A percentile compares a stretch with the other conserved stretches of the same genome.
These are phyloP conservation scores for Thecaphora thlaspeos DNA, from an alignment of 1,284 basidiomycete genomes.

Conservation along the genomic window DNA sequence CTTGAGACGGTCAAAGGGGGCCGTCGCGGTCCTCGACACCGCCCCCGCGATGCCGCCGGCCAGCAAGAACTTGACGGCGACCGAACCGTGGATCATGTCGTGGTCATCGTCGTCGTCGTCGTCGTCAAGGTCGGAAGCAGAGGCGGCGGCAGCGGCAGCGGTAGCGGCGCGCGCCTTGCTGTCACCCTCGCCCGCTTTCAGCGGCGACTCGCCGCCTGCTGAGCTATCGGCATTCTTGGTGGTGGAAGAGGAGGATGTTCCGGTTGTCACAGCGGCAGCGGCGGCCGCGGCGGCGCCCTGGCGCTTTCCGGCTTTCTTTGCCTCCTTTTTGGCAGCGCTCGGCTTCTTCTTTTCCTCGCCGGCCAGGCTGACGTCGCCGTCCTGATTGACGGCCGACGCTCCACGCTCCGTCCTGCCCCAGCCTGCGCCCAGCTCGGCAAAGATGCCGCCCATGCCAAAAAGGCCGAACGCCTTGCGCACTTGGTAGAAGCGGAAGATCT, in stretches of 20 bases:
- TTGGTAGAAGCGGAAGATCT: constrained; percentile 57
- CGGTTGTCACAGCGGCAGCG: constrained; percentile 10
- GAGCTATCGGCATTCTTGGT: neutral
- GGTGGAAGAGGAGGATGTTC: neutral
- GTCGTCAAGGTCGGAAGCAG: constrained; percentile 2
- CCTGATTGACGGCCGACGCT: constrained; percentile 49
- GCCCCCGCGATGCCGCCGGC: constrained; percentile 93
- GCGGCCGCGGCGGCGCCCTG: constrained; percentile 22
- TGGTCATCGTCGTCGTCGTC: constrained; percentile 63
- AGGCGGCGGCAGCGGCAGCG: constrained; percentile 6
- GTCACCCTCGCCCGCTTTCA: constrained; percentile 3
- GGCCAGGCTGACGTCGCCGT: constrained; percentile 52
- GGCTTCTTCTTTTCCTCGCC: constrained; percentile 48
- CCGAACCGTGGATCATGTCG: constrained; percentile 68
- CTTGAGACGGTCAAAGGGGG: constrained; percentile 95
- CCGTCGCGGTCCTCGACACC: constrained; percentile 94
- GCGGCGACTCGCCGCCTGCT: neutral
- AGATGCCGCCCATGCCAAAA: constrained; percentile 55
- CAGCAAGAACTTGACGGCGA: constrained; percentile 82
- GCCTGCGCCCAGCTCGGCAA: constrained; percentile 50
- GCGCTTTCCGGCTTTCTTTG: constrained; percentile 29
- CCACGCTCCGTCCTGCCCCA: constrained; percentile 54
- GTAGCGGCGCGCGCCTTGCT: constrained; percentile 6
- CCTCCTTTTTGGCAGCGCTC: constrained; percentile 35
- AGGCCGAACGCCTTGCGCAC: constrained; percentile 55